phyloP scores from a whole-genome alignment of 768 basidiomycete species.

The Podaxis mareebaensis region DNA sequence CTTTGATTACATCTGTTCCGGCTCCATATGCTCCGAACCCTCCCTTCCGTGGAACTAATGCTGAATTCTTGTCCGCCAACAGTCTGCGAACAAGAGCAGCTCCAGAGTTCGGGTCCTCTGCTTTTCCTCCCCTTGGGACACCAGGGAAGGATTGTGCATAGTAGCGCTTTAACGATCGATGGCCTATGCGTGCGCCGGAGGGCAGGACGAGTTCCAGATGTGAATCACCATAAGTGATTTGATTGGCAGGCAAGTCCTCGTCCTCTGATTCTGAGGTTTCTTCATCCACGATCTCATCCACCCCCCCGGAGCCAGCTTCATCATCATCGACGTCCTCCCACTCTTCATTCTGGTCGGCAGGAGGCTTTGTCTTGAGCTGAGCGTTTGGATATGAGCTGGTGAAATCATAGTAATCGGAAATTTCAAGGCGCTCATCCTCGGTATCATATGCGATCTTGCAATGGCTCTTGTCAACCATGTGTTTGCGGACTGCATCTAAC shows the following conservation, averaged over 20 bases:
- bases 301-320: slow-evolving; percentile 42
- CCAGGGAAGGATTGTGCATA: slow-evolving; percentile 79
- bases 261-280: slow-evolving; percentile 23
- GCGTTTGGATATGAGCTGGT: slow-evolving; percentile 69
- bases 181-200: slow-evolving; percentile 89
- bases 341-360: slow-evolving; percentile 42
- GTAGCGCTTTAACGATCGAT: slow-evolving; percentile 83
- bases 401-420: slow-evolving; percentile 96
- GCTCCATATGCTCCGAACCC: slow-evolving; percentile 86
- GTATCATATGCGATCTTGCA: slow-evolving; percentile 94
- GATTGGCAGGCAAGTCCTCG: slow-evolving; percentile 46
- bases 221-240: slow-evolving; percentile 78
- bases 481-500: slow-evolving; percentile 86
- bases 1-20: slow-evolving; percentile 83
- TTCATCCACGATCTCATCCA: slow-evolving; percentile 40
- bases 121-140: slow-evolving; percentile 37
- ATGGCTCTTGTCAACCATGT: slow-evolving; percentile 95
- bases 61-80: slow-evolving; percentile 80
- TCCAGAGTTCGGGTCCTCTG: slow-evolving; percentile 69
- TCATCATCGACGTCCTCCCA: slow-evolving; percentile 48
- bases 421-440: slow-evolving; percentile 76
- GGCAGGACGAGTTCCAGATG: slow-evolving; percentile 89
- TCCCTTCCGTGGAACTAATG: slow-evolving; percentile 80
- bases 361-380: slow-evolving; percentile 33
- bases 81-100: slow-evolving; percentile 75